phyloP scores from a whole-genome alignment of 768 basidiomycete genomes.

The Collybiopsis luxurians region DNA sequence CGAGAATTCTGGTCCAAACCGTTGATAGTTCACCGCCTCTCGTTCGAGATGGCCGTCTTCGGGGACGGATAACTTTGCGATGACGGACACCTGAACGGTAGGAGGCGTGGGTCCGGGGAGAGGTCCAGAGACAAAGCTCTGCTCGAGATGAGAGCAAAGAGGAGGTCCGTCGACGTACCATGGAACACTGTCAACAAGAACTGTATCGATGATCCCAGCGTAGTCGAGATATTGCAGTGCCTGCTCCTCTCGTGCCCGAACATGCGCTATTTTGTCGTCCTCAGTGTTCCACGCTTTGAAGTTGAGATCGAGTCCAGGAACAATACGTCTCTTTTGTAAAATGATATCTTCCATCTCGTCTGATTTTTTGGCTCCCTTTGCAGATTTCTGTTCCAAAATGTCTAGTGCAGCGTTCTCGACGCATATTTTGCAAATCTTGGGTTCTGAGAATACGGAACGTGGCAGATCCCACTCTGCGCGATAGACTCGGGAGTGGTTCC shows the following conservation, averaged over 20 bases:
- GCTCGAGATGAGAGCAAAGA: background rate
- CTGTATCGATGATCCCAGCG: background rate
- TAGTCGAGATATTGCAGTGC: background rate
- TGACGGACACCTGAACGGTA: slow-evolving; percentile 14
- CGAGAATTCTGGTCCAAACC: slow-evolving; percentile 41
- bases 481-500: slow-evolving; percentile 5
- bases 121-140: background rate
- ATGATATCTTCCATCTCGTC: background rate
- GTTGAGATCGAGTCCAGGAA: background rate
- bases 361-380: background rate
- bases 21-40: slow-evolving; percentile 38
- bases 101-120: slow-evolving; percentile 9
- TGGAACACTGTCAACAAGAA: background rate
- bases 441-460: background rate
- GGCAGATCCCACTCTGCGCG: slow-evolving; percentile 5
- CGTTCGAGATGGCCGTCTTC: slow-evolving; percentile 21
- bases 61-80: slow-evolving; percentile 28
- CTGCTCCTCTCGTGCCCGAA: background rate
- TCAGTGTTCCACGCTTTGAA: too few relatives aligned
- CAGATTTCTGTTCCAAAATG: background rate
- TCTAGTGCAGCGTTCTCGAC: slow-evolving; percentile 5
- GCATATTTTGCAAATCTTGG: background rate
- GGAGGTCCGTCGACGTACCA: background rate
- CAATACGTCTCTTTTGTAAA: background rate
- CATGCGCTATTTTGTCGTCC: background rate